Percentiles rank a stretch among this genome's conserved stretches.
Evolutionary conservation across 73 alveolate genomes (phyloP).

Genomic region (Symbiodinium natans): DNA sequence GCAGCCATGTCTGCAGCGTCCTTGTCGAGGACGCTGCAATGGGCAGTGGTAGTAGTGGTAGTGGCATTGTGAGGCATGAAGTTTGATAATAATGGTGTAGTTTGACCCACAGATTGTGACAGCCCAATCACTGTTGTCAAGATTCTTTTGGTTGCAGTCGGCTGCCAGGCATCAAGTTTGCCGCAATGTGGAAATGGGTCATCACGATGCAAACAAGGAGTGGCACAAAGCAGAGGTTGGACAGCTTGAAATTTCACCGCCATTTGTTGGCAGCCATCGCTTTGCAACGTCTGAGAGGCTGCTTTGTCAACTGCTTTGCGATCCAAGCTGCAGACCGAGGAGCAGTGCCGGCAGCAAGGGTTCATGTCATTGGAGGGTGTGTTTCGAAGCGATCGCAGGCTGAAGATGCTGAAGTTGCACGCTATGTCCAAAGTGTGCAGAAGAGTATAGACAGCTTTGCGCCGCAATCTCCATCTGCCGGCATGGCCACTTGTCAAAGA

Average conservation of each 20-base stretch:
- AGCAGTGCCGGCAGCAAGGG: too few relatives aligned
- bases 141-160: background rate
- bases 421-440: background rate
- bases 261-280: too few relatives aligned
- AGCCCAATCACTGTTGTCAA: too few relatives aligned
- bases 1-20: background rate
- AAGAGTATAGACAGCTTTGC: background rate
- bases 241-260: background rate
- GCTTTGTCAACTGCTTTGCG: conserved; percentile 12
- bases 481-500: background rate
- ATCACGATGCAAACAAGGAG: background rate
- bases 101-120: too few relatives aligned
- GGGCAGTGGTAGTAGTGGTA: too few relatives aligned
- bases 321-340: background rate
- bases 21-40: background rate
- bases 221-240: conserved; percentile 5
- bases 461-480: background rate
- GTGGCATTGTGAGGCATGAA: too few relatives aligned
- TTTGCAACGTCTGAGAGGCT: background rate
- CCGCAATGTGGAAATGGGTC: background rate
- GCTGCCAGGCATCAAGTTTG: background rate
- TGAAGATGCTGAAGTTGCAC: background rate
- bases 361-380: too few relatives aligned
- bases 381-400: conserved; percentile 5
- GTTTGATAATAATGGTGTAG: too few relatives aligned